Evolutionary conservation across 1,139 yeast genomes (phyloP).

Genomic region (Tardiomyces digboiensis): DNA sequence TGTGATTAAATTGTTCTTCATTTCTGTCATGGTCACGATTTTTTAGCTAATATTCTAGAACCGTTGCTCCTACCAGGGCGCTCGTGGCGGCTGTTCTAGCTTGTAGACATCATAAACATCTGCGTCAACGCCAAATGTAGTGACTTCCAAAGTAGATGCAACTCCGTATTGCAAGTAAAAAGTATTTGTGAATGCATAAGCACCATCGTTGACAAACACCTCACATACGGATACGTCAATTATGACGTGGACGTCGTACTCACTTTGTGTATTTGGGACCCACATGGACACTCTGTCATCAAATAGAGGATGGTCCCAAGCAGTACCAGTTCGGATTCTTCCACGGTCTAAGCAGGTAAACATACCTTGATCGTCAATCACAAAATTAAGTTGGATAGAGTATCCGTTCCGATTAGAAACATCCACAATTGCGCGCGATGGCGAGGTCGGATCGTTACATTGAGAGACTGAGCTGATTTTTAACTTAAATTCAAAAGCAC

Average conservation of each 20-base stretch:
- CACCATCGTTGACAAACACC: conserved; percentile 20
- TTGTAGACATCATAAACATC: no score
- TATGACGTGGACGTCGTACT: conserved; percentile 20
- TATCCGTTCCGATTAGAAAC: no score
- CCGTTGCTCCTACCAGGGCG: no score
- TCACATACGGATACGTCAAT: conserved; percentile 23
- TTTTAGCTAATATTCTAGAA: no score
- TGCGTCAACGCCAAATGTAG: no score
- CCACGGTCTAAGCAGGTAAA: not conserved
- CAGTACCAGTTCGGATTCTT: conserved; percentile 7
- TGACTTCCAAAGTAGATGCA: no score
- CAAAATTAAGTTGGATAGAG: not conserved
- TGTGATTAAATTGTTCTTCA: no score
- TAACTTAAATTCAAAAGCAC: not conserved
- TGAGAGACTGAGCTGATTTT: not conserved
- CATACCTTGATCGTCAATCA: not conserved
- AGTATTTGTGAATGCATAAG: conserved; percentile 19
- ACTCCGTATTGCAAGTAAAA: conserved; percentile 12
- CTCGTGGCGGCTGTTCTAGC: no score
- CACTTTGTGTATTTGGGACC: conserved; percentile 6
- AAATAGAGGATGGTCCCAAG: conserved; percentile 16
- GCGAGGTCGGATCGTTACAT: no score
- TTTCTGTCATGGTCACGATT: no score
- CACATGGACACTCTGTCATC: conserved; percentile 12
- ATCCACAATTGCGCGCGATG: not conserved